These are phyloP conservation scores for Fraxinus latifolia DNA, from an alignment of 305 asterid genomes.

Conservation along the genomic window DNA sequence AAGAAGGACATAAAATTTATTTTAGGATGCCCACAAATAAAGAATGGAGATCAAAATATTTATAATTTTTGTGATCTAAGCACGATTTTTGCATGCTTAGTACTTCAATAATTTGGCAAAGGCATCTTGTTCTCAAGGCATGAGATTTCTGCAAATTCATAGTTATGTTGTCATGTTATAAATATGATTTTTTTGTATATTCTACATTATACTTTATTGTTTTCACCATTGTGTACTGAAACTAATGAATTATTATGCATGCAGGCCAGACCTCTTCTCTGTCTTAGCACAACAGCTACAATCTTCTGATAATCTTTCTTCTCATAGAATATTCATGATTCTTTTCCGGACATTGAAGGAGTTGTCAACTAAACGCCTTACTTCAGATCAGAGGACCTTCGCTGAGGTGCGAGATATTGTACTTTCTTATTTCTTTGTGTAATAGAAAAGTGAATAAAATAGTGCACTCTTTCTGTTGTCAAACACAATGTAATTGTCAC, in stretches of 20 bases:
- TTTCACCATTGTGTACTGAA: neutral
- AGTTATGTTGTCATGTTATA: conserved; percentile 11
- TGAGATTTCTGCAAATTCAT: neutral
- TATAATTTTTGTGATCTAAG: conserved; percentile 8
- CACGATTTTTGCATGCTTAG: neutral
- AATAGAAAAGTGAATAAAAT: neutral
- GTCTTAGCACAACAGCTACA: conserved; percentile 83
- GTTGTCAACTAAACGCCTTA: conserved; percentile 85
- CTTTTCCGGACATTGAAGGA: conserved; percentile 90
- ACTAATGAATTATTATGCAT: conserved; percentile 28
- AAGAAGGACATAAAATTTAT: neutral
- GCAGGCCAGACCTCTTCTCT: conserved; percentile 95
- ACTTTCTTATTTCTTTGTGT: conserved; percentile 11
- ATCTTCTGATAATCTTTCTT: conserved; percentile 75
- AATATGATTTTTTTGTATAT: neutral
- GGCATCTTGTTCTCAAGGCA: conserved; percentile 10
- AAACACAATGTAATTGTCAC: neutral
- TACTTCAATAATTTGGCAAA: conserved; percentile 12
- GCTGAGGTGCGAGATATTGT: conserved; percentile 52
- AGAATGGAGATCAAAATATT: neutral
- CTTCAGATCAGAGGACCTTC: conserved; percentile 76
- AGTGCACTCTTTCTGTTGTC: neutral
- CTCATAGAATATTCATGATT: conserved; percentile 87
- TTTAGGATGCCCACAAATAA: neutral
- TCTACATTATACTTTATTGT: conserved; percentile 6